Base-by-base conservation (phyloP, 108 stramenopile genomes). In the Skeletonema tropicum region DNA sequence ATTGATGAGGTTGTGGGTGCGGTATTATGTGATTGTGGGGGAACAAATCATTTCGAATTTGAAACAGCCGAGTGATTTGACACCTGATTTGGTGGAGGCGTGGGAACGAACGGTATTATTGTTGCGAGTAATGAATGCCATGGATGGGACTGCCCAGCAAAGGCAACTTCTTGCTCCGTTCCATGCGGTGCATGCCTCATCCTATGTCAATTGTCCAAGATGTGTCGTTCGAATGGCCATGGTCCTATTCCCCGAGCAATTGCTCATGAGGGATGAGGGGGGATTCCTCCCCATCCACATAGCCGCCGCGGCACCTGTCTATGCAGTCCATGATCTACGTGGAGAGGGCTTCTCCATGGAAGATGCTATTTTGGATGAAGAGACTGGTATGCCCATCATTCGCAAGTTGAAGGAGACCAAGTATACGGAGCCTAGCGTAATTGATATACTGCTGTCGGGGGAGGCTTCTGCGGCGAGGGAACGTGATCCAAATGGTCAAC, bases 21-120 rank as follows among this genome's bases (percentile, higher is more conserved):
- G 88, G 35, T 89, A 87, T 64, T 85, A 80, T 68, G 88, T 89
- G 32, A 82, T 87, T 39, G 62, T 86, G 42, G 88, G 88, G 33
- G 85, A 89, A 30, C 70, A 87, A 36, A 73, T 77, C 35, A 87
- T 89, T 35, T 60, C 82, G 10, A 70, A 74, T 32, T 78, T 89
- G 35, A 66, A 68, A 14, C 52, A 68, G 6, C 70, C 82, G 9
- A 82, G 70, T 46, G 88, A 89, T 71, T 59, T 89, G 11, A 83
- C 72, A 17, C 74, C 75, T 17, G 88, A 87, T 39, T 68, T 89
- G 57, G 72, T 73, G 3, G 86, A 87, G 41, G 86, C 88, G 13
- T 89, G 88, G 88, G 63, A 77, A 29, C 85, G 85, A 68, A 89
- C 84, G 35, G 75, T 80, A 17, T 63, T 89, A 46, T 61, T 89